Percentiles rank a stretch among this genome's conserved stretches.
phyloP scores from a whole-genome alignment of 345 rosid genomes.

The Abelmoschus esculentus region DNA sequence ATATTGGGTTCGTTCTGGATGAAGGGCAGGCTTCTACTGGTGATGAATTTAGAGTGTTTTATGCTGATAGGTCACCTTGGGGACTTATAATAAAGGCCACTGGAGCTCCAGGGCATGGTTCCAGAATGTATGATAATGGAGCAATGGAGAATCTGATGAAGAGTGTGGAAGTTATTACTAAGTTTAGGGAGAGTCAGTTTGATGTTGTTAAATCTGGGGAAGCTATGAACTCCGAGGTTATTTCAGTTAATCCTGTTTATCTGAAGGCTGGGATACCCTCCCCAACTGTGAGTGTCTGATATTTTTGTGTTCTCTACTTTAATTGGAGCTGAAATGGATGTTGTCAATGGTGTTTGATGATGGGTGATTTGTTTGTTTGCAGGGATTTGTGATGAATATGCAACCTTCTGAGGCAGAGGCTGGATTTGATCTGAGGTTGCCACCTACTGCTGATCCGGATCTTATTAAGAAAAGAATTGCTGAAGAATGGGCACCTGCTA shows the following conservation, averaged over 20 bases:
- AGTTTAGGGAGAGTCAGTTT: constrained; percentile 54
- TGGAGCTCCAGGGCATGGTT: too few species aligned
- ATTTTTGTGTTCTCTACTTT: not conserved
- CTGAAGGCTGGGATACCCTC: constrained; percentile 77
- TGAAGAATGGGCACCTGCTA: too few species aligned
- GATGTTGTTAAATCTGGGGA: constrained; percentile 71
- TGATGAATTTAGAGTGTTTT: too few species aligned
- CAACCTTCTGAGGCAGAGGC: constrained; percentile 96
- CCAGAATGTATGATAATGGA: too few species aligned
- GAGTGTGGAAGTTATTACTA: constrained; percentile 56
- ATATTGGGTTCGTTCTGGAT: too few species aligned
- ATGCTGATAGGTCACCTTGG: too few species aligned
- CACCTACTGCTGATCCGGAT: constrained; percentile 29
- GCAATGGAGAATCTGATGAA: constrained; percentile 25
- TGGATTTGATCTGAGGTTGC: constrained; percentile 73
- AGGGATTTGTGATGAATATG: constrained; percentile 94
- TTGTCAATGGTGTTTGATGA: not conserved
- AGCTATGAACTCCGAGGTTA: constrained; percentile 58
- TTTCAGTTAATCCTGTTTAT: constrained; percentile 82
- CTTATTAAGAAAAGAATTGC: too few species aligned
- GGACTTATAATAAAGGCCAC: too few species aligned
- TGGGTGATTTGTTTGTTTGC: constrained; percentile 1
- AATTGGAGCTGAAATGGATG: not conserved
- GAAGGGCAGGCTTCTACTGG: too few species aligned
- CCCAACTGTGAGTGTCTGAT: constrained; percentile 37